A percentile compares a stretch with the other conserved stretches of the same genome.
Conservation (phyloP, 2,329 filamentous ascomycete species). For the Mariannaea sp. region DNA sequence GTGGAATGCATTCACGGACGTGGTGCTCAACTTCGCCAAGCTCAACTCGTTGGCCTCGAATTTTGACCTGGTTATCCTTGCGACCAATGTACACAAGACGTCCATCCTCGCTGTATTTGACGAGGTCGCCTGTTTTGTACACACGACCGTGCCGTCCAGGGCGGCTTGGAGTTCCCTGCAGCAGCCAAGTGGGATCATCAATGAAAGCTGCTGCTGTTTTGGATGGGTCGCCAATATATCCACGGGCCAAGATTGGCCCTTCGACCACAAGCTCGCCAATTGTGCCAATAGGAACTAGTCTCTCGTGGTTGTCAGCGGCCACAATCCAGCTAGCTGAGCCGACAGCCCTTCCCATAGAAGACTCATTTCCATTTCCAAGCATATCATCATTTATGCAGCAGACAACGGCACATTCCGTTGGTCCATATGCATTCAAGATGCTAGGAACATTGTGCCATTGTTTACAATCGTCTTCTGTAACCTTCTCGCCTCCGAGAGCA, state of each 20-base stretch:
- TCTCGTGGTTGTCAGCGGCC: conserved; percentile 9
- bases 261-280: conserved; percentile 26
- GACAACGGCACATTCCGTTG: conserved; percentile 17
- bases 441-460: conserved; percentile 14
- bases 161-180: too few species aligned
- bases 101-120: conserved; percentile 8
- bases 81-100: conserved; percentile 21
- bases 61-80: conserved; percentile 39
- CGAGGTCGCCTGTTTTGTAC: conserved; percentile 12
- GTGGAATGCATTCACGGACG: not conserved
- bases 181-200: not conserved
- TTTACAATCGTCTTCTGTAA: conserved; percentile 12
- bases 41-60: conserved; percentile 41
- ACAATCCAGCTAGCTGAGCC: conserved; percentile 21
- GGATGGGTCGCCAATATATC: conserved; percentile 48
- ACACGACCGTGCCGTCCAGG: too few species aligned
- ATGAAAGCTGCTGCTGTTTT: not conserved
- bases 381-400: too few species aligned
- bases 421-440: conserved; percentile 14
- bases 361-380: too few species aligned
- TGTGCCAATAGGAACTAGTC: conserved; percentile 18
- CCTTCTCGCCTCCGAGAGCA: conserved; percentile 18
- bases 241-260: conserved; percentile 48
- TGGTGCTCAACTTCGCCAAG: conserved; percentile 16
- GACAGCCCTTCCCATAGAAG: too few species aligned